These are phyloP conservation scores for Yamadazyma pseudoaaseri DNA, from an alignment of 1,139 yeast species.

Conservation along the genomic window DNA sequence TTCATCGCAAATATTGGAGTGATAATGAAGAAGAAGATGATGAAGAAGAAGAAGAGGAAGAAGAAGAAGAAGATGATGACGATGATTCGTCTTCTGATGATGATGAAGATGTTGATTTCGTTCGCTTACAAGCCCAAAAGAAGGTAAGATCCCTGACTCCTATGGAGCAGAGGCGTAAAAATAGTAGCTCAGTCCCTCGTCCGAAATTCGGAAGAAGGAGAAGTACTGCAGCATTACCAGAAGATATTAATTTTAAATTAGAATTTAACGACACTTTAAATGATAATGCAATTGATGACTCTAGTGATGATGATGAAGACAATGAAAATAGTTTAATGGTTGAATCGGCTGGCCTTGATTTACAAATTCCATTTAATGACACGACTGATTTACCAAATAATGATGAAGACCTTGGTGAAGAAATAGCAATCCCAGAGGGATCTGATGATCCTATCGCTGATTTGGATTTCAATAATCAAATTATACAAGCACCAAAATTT, in stretches of 20 bases:
- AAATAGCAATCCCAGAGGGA: conserved; percentile 28
- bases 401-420: conserved; percentile 75
- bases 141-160: conserved; percentile 56
- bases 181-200: conserved; percentile 20
- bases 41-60: conserved; percentile 11
- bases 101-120: conserved; percentile 61
- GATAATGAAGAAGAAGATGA: conserved; percentile 24
- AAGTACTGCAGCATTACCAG: conserved; percentile 43
- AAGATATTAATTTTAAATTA: conserved; percentile 55
- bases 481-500: conserved; percentile 49
- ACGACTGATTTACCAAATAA: conserved; percentile 6
- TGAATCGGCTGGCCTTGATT: conserved; percentile 43
- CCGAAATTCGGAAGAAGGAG: conserved; percentile 38
- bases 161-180: conserved; percentile 7
- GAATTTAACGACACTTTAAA: conserved; percentile 44
- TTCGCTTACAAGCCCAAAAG: conserved; percentile 64
- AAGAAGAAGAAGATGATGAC: conserved; percentile 29
- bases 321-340: conserved; percentile 13
- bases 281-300: conserved; percentile 20
- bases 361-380: not conserved
- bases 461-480: conserved; percentile 38
- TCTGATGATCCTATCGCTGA: conserved; percentile 19
- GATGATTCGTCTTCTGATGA: conserved; percentile 22
- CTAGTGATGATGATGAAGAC: conserved; percentile 10
- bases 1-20: conserved; percentile 6